These are phyloP conservation scores for Tulasnella sp. DNA, from an alignment of 768 basidiomycete genomes.

Conservation along the genomic window DNA sequence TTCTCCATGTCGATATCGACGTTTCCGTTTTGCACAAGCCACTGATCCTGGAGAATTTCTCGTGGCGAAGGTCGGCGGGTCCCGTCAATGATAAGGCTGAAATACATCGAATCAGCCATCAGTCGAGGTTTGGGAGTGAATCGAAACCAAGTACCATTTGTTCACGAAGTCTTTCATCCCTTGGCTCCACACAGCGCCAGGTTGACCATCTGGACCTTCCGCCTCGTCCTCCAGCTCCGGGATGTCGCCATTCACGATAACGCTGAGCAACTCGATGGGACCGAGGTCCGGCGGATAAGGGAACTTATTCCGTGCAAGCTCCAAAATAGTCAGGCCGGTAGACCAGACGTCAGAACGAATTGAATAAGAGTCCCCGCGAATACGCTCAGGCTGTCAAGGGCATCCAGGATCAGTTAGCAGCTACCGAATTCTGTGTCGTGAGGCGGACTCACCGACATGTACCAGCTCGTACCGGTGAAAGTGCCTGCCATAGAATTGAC, in stretches of 20 bases:
- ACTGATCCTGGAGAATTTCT: slow-evolving; percentile 78
- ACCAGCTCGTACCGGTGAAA: slow-evolving; percentile 95
- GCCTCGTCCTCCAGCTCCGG: slow-evolving; percentile 78
- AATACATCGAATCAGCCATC: neutral
- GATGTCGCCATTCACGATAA: slow-evolving; percentile 29
- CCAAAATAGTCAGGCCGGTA: slow-evolving; percentile 88
- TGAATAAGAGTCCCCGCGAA: slow-evolving; percentile 85
- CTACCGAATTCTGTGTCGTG: neutral
- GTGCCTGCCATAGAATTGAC: slow-evolving; percentile 89
- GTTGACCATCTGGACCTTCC: slow-evolving; percentile 41
- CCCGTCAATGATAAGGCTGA: slow-evolving; percentile 68
- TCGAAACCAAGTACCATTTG: slow-evolving; percentile 52
- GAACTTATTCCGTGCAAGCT: slow-evolving; percentile 90
- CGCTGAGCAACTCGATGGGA: slow-evolving; percentile 87
- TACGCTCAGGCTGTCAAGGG: slow-evolving; percentile 76
- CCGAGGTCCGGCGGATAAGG: slow-evolving; percentile 88
- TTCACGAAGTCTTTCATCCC: slow-evolving; percentile 91
- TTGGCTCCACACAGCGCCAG: slow-evolving; percentile 56
- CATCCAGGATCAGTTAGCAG: slow-evolving; percentile 27
- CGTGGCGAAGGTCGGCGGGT: slow-evolving; percentile 70
- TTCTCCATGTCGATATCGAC: slow-evolving; percentile 83
- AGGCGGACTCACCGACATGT: slow-evolving; percentile 86
- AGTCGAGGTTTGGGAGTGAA: slow-evolving; percentile 27
- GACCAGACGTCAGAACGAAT: slow-evolving; percentile 99
- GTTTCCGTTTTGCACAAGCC: slow-evolving; percentile 72